These are phyloP conservation scores for Populus deltoides DNA, from an alignment of 345 rosid genomes.

Conservation along the genomic window DNA sequence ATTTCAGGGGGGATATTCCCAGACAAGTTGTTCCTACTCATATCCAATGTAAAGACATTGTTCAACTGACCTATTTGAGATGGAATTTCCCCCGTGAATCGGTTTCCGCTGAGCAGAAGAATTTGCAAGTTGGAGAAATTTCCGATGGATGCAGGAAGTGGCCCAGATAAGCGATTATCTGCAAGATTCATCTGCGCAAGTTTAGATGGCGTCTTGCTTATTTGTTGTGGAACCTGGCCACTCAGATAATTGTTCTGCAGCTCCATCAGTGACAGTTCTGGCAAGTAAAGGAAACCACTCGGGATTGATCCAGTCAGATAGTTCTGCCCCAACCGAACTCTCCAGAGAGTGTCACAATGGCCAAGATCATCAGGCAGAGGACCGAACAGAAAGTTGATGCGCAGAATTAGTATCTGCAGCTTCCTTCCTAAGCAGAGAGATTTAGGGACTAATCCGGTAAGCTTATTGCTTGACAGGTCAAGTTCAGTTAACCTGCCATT, in stretches of 20 bases:
- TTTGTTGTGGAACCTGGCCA: conserved; percentile 44
- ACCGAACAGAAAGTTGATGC: conserved; percentile 62
- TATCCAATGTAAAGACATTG: conserved; percentile 48
- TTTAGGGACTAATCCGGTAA: conserved; percentile 58
- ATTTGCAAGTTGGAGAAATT: conserved; percentile 52
- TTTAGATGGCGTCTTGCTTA: conserved; percentile 31
- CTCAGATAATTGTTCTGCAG: conserved; percentile 58
- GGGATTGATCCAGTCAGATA: conserved; percentile 65
- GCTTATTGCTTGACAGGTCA: conserved; percentile 71
- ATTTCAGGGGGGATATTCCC: conserved; percentile 50
- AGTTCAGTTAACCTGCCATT: conserved; percentile 48
- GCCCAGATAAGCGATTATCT: conserved; percentile 51
- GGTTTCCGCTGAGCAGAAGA: conserved; percentile 52
- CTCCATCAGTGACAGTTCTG: conserved; percentile 52
- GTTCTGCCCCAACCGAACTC: conserved; percentile 64
- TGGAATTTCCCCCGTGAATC: conserved; percentile 51
- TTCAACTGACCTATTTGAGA: conserved; percentile 41
- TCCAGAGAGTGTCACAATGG: conserved; percentile 41
- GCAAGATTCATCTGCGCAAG: conserved; percentile 56
- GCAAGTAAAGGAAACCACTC: conserved; percentile 56
- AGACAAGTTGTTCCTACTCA: conserved; percentile 49
- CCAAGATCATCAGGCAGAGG: conserved; percentile 58
- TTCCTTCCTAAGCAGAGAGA: conserved; percentile 42
- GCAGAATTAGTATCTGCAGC: conserved; percentile 44
- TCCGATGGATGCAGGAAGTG: conserved; percentile 50